phyloP scores from a whole-genome alignment of 371 early-diverging fungal genomes.

The Capniomyces stellatus region DNA sequence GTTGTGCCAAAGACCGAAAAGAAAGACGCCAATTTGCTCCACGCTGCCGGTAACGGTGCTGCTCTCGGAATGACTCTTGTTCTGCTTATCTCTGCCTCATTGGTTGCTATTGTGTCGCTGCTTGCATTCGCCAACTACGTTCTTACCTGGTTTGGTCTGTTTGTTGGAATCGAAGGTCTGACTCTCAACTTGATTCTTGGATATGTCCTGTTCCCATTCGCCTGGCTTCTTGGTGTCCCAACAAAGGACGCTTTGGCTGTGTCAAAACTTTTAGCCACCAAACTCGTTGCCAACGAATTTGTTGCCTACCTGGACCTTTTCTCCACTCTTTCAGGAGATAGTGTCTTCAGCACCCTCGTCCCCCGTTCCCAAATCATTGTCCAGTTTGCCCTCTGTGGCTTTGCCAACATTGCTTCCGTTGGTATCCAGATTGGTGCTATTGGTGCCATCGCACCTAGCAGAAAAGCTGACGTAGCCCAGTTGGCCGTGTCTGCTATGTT shows the following conservation, averaged over 20 bases:
- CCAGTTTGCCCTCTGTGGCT: conserved; percentile 72
- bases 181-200: conserved; percentile 51
- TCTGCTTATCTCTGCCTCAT: conserved; percentile 52
- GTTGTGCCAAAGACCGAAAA: conserved; percentile 36
- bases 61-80: conserved; percentile 59
- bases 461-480: conserved; percentile 52
- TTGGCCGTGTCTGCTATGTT: conserved; percentile 65
- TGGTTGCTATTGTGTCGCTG: conserved; percentile 56
- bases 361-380: conserved; percentile 24
- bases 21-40: conserved; percentile 53
- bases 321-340: not conserved
- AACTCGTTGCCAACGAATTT: conserved; percentile 82
- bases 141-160: conserved; percentile 55
- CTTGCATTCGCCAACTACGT: conserved; percentile 46
- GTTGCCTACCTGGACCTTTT: conserved; percentile 43
- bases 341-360: not conserved
- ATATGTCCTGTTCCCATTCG: conserved; percentile 57
- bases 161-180: conserved; percentile 40
- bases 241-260: conserved; percentile 33
- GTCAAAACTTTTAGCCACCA: conserved; percentile 64
- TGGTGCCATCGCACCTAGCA: conserved; percentile 62
- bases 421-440: conserved; percentile 73
- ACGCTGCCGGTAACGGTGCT: conserved; percentile 75
- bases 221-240: conserved; percentile 71
- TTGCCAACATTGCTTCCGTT: conserved; percentile 72